phyloP scores from a whole-genome alignment of 2,329 filamentous ascomycete species.

The Paecilomyces fulvus region DNA sequence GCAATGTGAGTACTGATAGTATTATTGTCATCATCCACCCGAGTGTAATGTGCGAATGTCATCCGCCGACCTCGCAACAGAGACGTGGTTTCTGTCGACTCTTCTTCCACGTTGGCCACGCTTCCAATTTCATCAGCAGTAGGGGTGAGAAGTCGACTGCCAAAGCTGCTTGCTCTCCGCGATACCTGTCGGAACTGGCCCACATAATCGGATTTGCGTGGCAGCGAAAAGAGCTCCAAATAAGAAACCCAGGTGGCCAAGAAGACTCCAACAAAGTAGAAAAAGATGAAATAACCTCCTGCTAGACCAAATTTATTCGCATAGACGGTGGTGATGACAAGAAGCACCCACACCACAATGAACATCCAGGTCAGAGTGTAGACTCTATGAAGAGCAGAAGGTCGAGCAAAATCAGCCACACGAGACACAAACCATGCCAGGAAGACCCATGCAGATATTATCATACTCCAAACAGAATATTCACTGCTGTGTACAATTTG shows the following conservation, averaged over 20 bases:
- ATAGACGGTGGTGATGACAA: slow-evolving; percentile 66
- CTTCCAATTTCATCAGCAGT: slow-evolving; percentile 29
- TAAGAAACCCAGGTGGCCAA: slow-evolving; percentile 67
- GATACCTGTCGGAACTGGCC: slow-evolving; percentile 43
- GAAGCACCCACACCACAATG: slow-evolving; percentile 59
- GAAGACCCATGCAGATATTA: slow-evolving; percentile 70
- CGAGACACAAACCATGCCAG: slow-evolving; percentile 75
- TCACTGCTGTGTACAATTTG: slow-evolving; percentile 83
- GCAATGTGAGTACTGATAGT: slow-evolving; percentile 16
- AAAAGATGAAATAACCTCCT: slow-evolving; percentile 71
- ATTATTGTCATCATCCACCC: slow-evolving; percentile 22
- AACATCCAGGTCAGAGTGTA: slow-evolving; percentile 84
- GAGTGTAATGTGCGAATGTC: slow-evolving; percentile 49
- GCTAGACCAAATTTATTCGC: slow-evolving; percentile 65
- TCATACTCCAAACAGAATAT: slow-evolving; percentile 84
- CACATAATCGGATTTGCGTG: slow-evolving; percentile 62
- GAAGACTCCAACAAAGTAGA: slow-evolving; percentile 70
- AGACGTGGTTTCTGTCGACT: slow-evolving; percentile 48
- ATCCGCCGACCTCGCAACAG: slow-evolving; percentile 44
- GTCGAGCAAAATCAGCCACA: slow-evolving; percentile 68
- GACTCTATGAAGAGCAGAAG: slow-evolving; percentile 74
- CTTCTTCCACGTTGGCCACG: slow-evolving; percentile 30
- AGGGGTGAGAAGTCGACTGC: slow-evolving; percentile 35
- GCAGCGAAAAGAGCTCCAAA: slow-evolving; percentile 69
- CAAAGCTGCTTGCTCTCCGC: slow-evolving; percentile 26